Evolutionary conservation across 208 protist genomes (phyloP).

Genomic region (Crithidia bombi): DNA sequence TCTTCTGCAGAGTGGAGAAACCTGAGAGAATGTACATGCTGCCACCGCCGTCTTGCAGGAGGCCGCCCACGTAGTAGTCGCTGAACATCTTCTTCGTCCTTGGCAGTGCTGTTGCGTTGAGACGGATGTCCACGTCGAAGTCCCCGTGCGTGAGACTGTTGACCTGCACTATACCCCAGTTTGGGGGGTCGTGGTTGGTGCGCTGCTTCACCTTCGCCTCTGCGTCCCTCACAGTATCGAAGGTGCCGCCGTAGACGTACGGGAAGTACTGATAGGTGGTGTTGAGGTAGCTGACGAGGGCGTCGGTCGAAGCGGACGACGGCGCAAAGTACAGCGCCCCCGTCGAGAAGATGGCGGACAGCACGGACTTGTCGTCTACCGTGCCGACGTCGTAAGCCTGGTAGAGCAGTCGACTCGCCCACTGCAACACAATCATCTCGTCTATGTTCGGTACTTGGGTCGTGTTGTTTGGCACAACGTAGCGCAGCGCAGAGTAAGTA

Average conservation of each 20-base stretch:
- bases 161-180: slow-evolving; percentile 58
- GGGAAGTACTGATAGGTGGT: slow-evolving; percentile 40
- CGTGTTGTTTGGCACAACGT: slow-evolving; percentile 29
- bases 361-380: slow-evolving; percentile 24
- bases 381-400: slow-evolving; percentile 20
- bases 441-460: slow-evolving; percentile 48
- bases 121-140: slow-evolving; percentile 54
- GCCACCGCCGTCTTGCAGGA: slow-evolving; percentile 21
- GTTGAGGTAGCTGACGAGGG: slow-evolving; percentile 43
- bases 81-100: slow-evolving; percentile 27
- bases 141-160: slow-evolving; percentile 35
- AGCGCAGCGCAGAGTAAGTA: slow-evolving; percentile 20
- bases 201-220: slow-evolving; percentile 31
- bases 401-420: slow-evolving; percentile 47
- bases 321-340: slow-evolving; percentile 62
- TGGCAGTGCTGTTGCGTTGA: slow-evolving; percentile 57
- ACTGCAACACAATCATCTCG: slow-evolving; percentile 55
- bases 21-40: slow-evolving; percentile 58
- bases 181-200: slow-evolving; percentile 34
- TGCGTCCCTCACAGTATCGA: slow-evolving; percentile 25
- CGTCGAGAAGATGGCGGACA: slow-evolving; percentile 42
- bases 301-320: slow-evolving; percentile 27
- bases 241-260: slow-evolving; percentile 55
- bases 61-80: slow-evolving; percentile 39
- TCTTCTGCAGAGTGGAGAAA: slow-evolving; percentile 53